Base-by-base conservation (phyloP, 2,329 filamentous ascomycete species). In the Gaeumannomyces tritici region DNA sequence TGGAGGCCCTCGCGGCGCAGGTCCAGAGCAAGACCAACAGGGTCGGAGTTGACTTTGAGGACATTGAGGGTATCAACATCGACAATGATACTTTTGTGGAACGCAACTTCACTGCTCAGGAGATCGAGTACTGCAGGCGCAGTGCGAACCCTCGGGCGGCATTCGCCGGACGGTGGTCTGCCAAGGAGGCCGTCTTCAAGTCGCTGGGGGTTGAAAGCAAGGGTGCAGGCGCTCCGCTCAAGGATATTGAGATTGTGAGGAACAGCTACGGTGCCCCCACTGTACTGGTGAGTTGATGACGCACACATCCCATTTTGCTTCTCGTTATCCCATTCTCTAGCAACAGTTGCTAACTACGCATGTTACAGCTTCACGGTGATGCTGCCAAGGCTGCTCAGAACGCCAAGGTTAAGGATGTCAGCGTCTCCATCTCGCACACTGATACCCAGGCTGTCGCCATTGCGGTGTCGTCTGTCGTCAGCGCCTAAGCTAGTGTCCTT, bases 121-220 rank as follows among this genome's bases (percentile, higher is more conserved):
- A 99, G 78, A 89, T 93, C 69, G 82, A 84, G 33, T 98, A 99
- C 80, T 99, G 96, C 80, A 82, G 83, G 66, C 86, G 88, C 71
- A 88, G 69, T 27, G 64, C 66, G 27, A 70, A 70, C 72, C 90
- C 92, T 1, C 91, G 91, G 72, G 90, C 93, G 67, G 96, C 91
- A 61, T 99, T 97, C 76, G 91, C 93, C 6, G 95, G 95, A 60
- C 87, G 92, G 68, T 99, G 95, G 95, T 93, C 89, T 70, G 95
- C 95, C 47, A 99, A 99, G 80, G 95, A 99, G 78, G 95, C 95
- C 31, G 93, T 99, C 0, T 99, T 99, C 83, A 99, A 99, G 85
- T 92, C 91, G 51, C 82, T 99, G 18, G 92, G 93, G 67, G 93
- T 98, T 15, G 79, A 83, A 69, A 89, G 93, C 76, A 88, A 90